Evolutionary conservation across 2,329 filamentous ascomycete species (phyloP), one percentile per base, ranked within the genome.

Genomic region (Colletotrichum sp.): DNA sequence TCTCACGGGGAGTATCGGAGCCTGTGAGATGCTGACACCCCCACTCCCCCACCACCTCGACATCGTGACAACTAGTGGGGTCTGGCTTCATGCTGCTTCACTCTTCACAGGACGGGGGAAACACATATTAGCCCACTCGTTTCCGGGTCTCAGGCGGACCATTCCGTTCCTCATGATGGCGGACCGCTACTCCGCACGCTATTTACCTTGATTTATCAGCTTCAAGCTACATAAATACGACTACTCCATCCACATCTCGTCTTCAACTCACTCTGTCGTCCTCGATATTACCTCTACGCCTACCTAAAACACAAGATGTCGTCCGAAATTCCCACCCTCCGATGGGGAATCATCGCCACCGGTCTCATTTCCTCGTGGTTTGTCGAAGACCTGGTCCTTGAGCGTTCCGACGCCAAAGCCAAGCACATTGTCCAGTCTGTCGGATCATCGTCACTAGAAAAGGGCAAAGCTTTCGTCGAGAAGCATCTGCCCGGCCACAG

Each of bases 401-500:
- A 82, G 12, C 82, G 86, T 8, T 62, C 79, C 4, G 79, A 84
- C 38, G 82, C 83, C 3, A 81, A 82, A 71, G 85, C 84, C 24
- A 84, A 80, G 9, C 87, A 88, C 72, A 79, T 84, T 8, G 84
- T 88, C 56, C 83, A 85, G 77, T 83, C 85, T 13, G 83, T 88
- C 66, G 86, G 86, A 16, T 83, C 85, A 0, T 88, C 86, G 0
- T 85, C 83, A 0, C 62, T 82, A 8, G 73, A 83, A 15, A 87
- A 87, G 73, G 85, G 84, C 43, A 72, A 82, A 32, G 80, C 79
- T 3, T 89, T 88, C 76, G 83, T 83, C 16, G 78, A 81, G 15
- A 85, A 84, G 74, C 77, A 83, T 66, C 77, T 81, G 21, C 60
- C 74, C 9, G 77, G 79, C 6, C 76, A 79, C 64, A 71, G 78